Evolutionary conservation across 169 alveolate genomes (phyloP).

Genomic region (Ichthyophthirius multifiliis): DNA sequence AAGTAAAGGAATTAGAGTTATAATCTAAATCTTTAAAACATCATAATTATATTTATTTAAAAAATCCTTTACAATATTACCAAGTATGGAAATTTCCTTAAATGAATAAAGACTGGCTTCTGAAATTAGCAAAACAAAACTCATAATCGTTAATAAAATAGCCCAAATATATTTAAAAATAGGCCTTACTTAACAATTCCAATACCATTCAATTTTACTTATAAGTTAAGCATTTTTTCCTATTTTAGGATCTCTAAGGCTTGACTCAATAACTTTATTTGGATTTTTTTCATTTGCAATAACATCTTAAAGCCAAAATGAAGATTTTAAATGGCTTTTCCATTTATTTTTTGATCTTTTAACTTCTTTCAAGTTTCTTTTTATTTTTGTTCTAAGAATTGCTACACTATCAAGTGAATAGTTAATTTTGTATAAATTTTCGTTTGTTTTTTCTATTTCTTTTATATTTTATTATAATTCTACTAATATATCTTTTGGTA

Average conservation of each 20-base stretch:
- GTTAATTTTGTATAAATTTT: not conserved
- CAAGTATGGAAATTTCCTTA: not conserved
- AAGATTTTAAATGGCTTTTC: conserved; percentile 8
- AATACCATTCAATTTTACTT: not conserved
- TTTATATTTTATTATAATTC: not conserved
- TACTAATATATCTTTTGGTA: not conserved
- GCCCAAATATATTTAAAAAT: not conserved
- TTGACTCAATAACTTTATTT: conserved; percentile 8
- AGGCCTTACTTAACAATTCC: not conserved
- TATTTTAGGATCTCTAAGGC: conserved; percentile 9
- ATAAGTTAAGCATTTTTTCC: not conserved
- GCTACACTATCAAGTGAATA: not conserved
- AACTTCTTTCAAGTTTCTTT: too few species aligned
- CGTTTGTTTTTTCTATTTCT: not conserved
- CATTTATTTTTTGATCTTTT: not conserved
- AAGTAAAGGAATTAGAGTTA: conserved; percentile 17
- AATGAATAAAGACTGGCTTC: not conserved
- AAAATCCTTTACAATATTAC: not conserved
- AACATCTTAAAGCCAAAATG: conserved; percentile 27
- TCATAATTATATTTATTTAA: not conserved
- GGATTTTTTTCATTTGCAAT: not conserved
- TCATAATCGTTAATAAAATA: not conserved
- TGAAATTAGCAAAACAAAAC: not conserved
- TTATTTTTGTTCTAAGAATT: not conserved
- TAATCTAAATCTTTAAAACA: not conserved